Evolutionary conservation across 805 yeast species (phyloP), one percentile per base, ranked within the genome.

Genomic region (Cyberlindnera meyerae): DNA sequence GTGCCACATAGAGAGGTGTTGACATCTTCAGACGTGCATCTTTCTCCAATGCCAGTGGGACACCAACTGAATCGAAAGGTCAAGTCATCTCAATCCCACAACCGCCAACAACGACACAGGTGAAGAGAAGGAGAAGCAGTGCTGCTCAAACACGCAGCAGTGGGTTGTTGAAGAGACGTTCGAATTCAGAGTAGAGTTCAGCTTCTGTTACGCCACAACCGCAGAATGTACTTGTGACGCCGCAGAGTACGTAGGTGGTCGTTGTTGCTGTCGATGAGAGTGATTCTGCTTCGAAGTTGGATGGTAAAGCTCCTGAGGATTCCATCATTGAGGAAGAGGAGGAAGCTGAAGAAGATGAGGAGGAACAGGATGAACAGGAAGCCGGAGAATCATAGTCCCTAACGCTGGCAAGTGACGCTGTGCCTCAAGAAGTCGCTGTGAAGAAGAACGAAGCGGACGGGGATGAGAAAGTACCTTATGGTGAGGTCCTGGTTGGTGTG

Each of bases 1-100:
- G 59, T 47, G 32, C 61, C 59, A 34, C 58, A 36, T 14, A 60
- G 12, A 58, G 52, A 39, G 16, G 57, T 13, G 49, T 60, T 5
- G 55, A 52, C 16, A 57, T 64, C 14, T 45, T 64, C n/a, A 57
- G 59, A 36, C 60, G 56, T 38, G 38, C 51, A 20, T 22, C 46
- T 4, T 31, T 42, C 18, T 40, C 44, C 4, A 34, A 22, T 18
- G 16, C 30, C 4, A 6, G 9, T 7, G 11, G 11, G 13, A 14
- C 27, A 12, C 22, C 18, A n/a, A 8, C 55, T 11, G 31, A 29
- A 5, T 11, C 20, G 8, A 37, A 24, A 24, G 16, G 36, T 12
- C 43, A 60, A 37, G 53, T 63, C 36, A 58, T 62, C 26, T 57
- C 62, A 36, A 54, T 62, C 17, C 44, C 48, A 16, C 13, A 27